Base-by-base conservation (phyloP, 2,329 filamentous ascomycete genomes). In the Phoma sp. region DNA sequence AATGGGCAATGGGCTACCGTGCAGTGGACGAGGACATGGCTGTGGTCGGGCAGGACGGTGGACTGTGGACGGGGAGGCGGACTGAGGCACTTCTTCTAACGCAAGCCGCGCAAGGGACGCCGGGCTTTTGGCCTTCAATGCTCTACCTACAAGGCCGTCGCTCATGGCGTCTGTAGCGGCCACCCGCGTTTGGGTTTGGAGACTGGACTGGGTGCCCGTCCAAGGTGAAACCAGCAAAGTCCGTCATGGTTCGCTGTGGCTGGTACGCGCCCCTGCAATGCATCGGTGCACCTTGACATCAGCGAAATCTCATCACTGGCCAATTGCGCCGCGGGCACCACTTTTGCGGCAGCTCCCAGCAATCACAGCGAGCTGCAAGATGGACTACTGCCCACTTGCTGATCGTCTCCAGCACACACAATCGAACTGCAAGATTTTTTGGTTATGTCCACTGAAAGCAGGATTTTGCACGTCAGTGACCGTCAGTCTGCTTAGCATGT, bases 231-330 rank as follows among this genome's bases (percentile, higher is more conserved):
- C 52, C 52, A 7, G 46, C 52, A 24, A 38, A 55, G 52, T 25
- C 52, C 52, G 52, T 55, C 52, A 55, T 49, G 45, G 45, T 46
- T 50, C 52, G 36, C 62, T 64, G 66, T 65, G 66, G 66, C 64
- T 68, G 68, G 65, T 63, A 50, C 59, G 59, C 50, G 7, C 63
- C 63, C 52, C 52, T 55, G 52, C 42, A 42, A 42, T 47, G 7
- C 52, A 32, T 55, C 41, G 32, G 41, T 45, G 37, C 41, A 18
- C 30, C 54, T 67, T 69, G 63, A 70, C 67, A 70, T 70, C 63
- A 71, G 63, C 33, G 23, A 44, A 51, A 54, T 42, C 35, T 37
- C 46, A 37, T 38, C 38, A 14, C 27, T 27, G 37, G 29, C 57
- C 54, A 57, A 41, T 48, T 41, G 47, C 39, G 9, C 32, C 22